These are phyloP conservation scores for Parastagonospora avenae DNA, from an alignment of 2,329 filamentous ascomycete genomes.

Conservation along the genomic window DNA sequence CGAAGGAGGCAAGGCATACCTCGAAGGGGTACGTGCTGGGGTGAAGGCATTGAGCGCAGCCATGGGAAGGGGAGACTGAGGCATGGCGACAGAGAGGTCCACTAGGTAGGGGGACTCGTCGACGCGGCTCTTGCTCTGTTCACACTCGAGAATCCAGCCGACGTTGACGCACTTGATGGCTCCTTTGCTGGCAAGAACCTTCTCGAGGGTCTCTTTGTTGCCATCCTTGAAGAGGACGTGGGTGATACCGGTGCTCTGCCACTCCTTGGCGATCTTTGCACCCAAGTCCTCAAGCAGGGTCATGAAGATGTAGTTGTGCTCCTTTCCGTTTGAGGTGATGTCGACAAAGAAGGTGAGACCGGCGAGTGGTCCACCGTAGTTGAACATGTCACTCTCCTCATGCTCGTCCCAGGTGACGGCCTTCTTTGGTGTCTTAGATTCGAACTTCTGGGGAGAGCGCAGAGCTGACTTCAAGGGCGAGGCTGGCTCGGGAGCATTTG, in stretches of 20 bases:
- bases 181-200: slow-evolving; percentile 73
- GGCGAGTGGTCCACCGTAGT: slow-evolving; percentile 31
- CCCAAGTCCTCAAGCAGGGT: slow-evolving; percentile 82
- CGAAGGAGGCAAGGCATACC: slow-evolving; percentile 28
- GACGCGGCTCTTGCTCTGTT: slow-evolving; percentile 41
- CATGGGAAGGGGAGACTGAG: slow-evolving; percentile 23
- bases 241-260: slow-evolving; percentile 76
- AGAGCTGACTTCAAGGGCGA: slow-evolving; percentile 42
- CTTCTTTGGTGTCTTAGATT: slow-evolving; percentile 44
- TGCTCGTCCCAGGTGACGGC: slow-evolving; percentile 40
- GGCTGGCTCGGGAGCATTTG: slow-evolving; percentile 16
- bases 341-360: slow-evolving; percentile 83
- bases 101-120: slow-evolving; percentile 41
- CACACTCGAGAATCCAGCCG: slow-evolving; percentile 77
- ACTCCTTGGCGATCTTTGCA: slow-evolving; percentile 71
- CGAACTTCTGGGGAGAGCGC: slow-evolving; percentile 42
- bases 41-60: slow-evolving; percentile 32
- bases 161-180: slow-evolving; percentile 86
- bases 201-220: slow-evolving; percentile 78
- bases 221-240: slow-evolving; percentile 93
- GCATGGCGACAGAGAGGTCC: slow-evolving; percentile 30
- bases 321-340: slow-evolving; percentile 76
- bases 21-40: slow-evolving; percentile 38
- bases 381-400: slow-evolving; percentile 27
- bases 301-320: slow-evolving; percentile 67